phyloP scores from a whole-genome alignment of 139 green algal species.

The Chlorella vulgaris region DNA sequence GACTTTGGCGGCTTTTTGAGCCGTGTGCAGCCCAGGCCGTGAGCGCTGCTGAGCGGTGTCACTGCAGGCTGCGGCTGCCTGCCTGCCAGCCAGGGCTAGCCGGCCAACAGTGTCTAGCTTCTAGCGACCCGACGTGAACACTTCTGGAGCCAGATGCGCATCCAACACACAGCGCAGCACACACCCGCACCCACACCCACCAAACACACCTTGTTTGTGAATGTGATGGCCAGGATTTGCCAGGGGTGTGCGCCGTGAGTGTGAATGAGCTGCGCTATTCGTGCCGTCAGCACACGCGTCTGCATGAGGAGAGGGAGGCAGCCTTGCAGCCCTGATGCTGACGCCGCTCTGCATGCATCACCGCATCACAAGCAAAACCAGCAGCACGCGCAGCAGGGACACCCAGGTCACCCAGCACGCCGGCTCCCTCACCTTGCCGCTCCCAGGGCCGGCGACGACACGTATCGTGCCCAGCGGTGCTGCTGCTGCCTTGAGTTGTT shows the following conservation, averaged over 20 bases:
- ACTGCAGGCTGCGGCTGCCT: no score
- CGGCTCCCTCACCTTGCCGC: constrained; percentile 62
- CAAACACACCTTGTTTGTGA: constrained; percentile 81
- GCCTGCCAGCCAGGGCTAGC: no score
- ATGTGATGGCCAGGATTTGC: constrained; percentile 78
- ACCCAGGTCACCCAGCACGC: background rate
- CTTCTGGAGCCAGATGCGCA: no score
- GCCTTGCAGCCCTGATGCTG: background rate
- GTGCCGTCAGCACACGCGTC: constrained; percentile 74
- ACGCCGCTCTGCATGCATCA: no score
- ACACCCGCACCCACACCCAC: background rate
- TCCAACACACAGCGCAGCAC: no score
- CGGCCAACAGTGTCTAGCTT: no score
- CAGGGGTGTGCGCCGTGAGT: constrained; percentile 43
- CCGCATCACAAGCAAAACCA: background rate
- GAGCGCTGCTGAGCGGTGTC: no score
- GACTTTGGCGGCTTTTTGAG: no score
- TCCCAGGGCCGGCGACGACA: constrained; percentile 63
- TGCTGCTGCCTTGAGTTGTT: constrained; percentile 37
- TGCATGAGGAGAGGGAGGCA: background rate
- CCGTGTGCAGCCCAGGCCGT: no score
- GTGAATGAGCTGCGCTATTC: constrained; percentile 65
- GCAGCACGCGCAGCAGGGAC: background rate
- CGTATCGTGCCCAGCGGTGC: constrained; percentile 20
- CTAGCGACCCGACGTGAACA: no score